Percentiles rank a stretch among this genome's conserved stretches.
Evolutionary conservation across 208 protist species (phyloP).

Genomic region (Phytomonas francai): DNA sequence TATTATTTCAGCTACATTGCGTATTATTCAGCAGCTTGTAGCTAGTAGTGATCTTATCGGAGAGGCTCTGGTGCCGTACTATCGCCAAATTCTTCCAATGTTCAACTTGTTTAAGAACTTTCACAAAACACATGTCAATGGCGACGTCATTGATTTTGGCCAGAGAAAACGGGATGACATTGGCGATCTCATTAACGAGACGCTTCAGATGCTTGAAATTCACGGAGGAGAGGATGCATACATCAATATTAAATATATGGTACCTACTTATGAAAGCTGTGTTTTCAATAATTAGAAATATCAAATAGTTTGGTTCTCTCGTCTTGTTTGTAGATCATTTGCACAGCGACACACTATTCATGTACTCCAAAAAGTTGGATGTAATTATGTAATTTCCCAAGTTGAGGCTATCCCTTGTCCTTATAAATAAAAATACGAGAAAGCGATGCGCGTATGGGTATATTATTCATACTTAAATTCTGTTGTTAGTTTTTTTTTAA

Average conservation of each 20-base stretch:
- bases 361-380: background rate
- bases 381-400: constrained; percentile 8
- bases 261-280: constrained; percentile 91
- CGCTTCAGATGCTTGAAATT: constrained; percentile 90
- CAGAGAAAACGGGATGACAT: constrained; percentile 95
- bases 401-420: constrained; percentile 5
- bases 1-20: constrained; percentile 95
- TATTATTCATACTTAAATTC: background rate
- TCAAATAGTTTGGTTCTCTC: constrained; percentile 1
- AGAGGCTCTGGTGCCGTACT: constrained; percentile 98
- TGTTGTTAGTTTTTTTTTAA: constrained; percentile 8
- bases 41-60: constrained; percentile 94
- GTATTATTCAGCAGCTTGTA: constrained; percentile 96
- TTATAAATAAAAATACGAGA: background rate
- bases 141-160: constrained; percentile 96
- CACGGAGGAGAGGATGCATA: constrained; percentile 92
- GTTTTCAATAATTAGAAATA: constrained; percentile 62
- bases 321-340: constrained; percentile 6
- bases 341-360: constrained; percentile 4
- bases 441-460: constrained; percentile 8
- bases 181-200: constrained; percentile 98
- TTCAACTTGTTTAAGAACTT: constrained; percentile 97
- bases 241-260: constrained; percentile 96
- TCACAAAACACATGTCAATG: constrained; percentile 84
- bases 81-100: constrained; percentile 98